These are phyloP conservation scores for Monosporascus sp. DNA, from an alignment of 2,329 filamentous ascomycete species.

Conservation along the genomic window DNA sequence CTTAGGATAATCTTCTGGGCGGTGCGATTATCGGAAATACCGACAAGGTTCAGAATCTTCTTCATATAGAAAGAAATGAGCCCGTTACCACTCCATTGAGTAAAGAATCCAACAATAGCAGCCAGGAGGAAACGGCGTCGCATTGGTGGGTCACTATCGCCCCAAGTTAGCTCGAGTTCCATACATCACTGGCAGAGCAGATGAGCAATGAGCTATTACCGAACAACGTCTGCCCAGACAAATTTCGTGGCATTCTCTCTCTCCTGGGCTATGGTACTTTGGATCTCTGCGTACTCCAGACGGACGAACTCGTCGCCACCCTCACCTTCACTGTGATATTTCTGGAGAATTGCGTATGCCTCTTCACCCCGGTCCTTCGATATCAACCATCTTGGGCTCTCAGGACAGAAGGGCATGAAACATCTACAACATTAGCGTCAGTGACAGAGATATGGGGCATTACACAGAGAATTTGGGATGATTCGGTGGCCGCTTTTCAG, in stretches of 20 bases:
- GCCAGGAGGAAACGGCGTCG: slow-evolving; percentile 29
- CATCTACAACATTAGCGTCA: neutral
- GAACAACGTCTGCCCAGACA: slow-evolving; percentile 36
- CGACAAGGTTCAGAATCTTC: slow-evolving; percentile 33
- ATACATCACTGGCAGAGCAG: neutral
- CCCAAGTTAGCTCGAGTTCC: slow-evolving; percentile 19
- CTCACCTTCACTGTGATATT: slow-evolving; percentile 53
- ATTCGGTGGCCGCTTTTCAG: too few relatives aligned
- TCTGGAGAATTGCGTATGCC: slow-evolving; percentile 48
- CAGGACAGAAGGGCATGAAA: slow-evolving; percentile 35
- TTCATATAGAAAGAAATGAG: slow-evolving; percentile 35
- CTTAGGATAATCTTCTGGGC: slow-evolving; percentile 33
- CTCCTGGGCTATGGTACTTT: slow-evolving; percentile 43
- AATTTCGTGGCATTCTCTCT: slow-evolving; percentile 39
- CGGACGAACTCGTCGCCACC: slow-evolving; percentile 46
- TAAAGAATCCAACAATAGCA: slow-evolving; percentile 32
- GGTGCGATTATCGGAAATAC: slow-evolving; percentile 30
- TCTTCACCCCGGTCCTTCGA: slow-evolving; percentile 47
- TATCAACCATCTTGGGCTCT: slow-evolving; percentile 45
- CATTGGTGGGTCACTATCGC: slow-evolving; percentile 26
- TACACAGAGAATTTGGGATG: neutral
- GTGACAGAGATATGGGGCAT: neutral
- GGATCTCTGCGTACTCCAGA: slow-evolving; percentile 51
- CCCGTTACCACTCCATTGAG: slow-evolving; percentile 35
- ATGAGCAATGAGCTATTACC: slow-evolving; percentile 17